Evolutionary conservation across 129 eudicot genomes (phyloP).

Genomic region (Oenanthe sinensis): DNA sequence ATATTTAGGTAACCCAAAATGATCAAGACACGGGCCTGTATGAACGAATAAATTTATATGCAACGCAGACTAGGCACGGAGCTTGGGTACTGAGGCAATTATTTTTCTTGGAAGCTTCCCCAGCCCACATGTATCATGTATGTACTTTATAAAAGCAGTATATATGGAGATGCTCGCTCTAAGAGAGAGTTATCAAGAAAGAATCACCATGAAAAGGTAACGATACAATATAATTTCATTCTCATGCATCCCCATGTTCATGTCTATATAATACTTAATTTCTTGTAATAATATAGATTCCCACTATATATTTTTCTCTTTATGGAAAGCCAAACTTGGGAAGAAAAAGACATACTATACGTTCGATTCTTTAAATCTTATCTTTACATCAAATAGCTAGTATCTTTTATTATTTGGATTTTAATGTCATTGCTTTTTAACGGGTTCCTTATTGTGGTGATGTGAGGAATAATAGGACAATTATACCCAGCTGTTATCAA

Average conservation of each 20-base stretch:
- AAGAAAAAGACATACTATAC: neutral
- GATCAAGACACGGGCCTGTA: too few relatives aligned
- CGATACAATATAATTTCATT: neutral
- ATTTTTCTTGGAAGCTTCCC: neutral
- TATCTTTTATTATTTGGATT: neutral
- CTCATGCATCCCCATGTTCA: neutral
- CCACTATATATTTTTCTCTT: neutral
- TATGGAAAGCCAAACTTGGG: neutral
- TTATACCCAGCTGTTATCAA: conserved; percentile 42
- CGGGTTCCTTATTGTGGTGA: conserved; percentile 3
- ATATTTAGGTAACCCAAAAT: too few relatives aligned
- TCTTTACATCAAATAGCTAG: neutral
- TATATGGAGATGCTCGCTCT: neutral
- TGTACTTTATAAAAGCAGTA: neutral
- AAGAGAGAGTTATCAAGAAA: too few relatives aligned
- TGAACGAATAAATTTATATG: too few relatives aligned
- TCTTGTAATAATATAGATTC: neutral
- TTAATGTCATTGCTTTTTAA: neutral
- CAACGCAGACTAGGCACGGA: too few relatives aligned
- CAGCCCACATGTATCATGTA: neutral
- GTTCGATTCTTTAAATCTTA: conserved; percentile 4
- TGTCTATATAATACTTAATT: neutral
- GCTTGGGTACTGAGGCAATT: neutral
- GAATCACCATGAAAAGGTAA: neutral
- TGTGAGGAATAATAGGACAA: conserved; percentile 33